Percentiles rank a stretch among this genome's conserved stretches.
phyloP scores from a whole-genome alignment of 2,329 filamentous ascomycete species.

The Alternaria angustiovoidea region DNA sequence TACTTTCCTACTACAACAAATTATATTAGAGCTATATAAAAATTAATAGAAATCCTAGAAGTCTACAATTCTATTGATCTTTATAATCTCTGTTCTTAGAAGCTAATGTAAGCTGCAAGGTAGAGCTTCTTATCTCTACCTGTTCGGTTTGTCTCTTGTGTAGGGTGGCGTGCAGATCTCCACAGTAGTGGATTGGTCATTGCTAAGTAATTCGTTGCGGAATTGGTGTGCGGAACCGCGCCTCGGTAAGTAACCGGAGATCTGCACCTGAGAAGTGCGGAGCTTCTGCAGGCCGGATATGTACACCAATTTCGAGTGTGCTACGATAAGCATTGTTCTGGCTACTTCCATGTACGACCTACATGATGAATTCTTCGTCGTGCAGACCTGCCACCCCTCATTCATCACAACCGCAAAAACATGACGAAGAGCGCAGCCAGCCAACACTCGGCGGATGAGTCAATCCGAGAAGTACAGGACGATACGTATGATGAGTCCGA shows the following conservation, averaged over 20 bases:
- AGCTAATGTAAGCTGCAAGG: too few species aligned
- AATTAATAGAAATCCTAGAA: too few species aligned
- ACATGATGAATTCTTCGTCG: conserved; percentile 11
- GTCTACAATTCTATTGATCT: too few species aligned
- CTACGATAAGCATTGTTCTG: conserved; percentile 23
- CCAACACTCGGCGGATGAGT: conserved; percentile 22
- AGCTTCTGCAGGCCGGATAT: conserved; percentile 18
- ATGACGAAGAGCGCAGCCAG: conserved; percentile 28
- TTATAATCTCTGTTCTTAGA: too few species aligned
- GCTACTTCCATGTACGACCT: conserved; percentile 13
- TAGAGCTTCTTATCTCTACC: too few species aligned
- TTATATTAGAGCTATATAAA: too few species aligned
- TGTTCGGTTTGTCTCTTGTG: too few species aligned
- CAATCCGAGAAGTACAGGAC: conserved; percentile 25
- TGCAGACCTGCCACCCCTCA: not conserved
- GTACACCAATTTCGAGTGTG: conserved; percentile 13
- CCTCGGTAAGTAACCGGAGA: conserved; percentile 15
- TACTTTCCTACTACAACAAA: too few species aligned
- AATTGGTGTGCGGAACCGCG: conserved; percentile 10
- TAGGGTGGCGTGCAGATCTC: not conserved
- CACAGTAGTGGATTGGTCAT: conserved; percentile 13
- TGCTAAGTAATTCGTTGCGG: conserved; percentile 17
- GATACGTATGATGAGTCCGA: conserved; percentile 14
- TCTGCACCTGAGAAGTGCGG: conserved; percentile 15
- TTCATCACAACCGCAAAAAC: conserved; percentile 3